These are phyloP conservation scores for Pestalotiopsis sp. DNA, from an alignment of 2,329 filamentous ascomycete species.

Conservation along the genomic window DNA sequence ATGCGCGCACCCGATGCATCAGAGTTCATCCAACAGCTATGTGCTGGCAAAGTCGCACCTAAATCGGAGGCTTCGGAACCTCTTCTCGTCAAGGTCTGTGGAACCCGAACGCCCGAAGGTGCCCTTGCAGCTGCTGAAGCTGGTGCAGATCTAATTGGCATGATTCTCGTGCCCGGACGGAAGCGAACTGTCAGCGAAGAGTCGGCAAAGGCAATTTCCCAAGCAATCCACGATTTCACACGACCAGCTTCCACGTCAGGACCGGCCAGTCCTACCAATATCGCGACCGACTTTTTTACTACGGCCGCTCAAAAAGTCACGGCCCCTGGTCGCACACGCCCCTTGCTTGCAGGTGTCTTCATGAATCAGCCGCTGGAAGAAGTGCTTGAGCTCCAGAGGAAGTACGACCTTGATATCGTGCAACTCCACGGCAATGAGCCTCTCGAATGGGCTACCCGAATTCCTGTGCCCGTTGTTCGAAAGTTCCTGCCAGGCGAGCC, in stretches of 20 bases:
- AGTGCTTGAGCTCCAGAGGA: conserved; percentile 75
- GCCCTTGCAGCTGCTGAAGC: conserved; percentile 80
- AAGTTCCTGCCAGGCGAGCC: conserved; percentile 78
- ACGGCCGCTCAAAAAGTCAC: conserved; percentile 49
- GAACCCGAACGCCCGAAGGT: conserved; percentile 80
- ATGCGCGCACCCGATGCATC: conserved; percentile 88
- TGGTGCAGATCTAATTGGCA: conserved; percentile 89
- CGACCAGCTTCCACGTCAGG: conserved; percentile 34
- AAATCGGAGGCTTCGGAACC: conserved; percentile 40
- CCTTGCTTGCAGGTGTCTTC: conserved; percentile 91
- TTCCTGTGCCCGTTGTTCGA: conserved; percentile 89
- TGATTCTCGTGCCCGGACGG: conserved; percentile 83
- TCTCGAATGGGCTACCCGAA: conserved; percentile 84
- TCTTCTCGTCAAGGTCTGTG: conserved; percentile 91
- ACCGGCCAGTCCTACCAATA: conserved; percentile 26
- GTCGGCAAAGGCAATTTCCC: conserved; percentile 78
- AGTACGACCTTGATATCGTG: conserved; percentile 81
- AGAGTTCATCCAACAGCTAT: conserved; percentile 81
- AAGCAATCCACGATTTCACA: conserved; percentile 66
- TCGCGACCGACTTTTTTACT: conserved; percentile 73
- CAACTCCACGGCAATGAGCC: conserved; percentile 94
- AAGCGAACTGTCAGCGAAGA: conserved; percentile 81
- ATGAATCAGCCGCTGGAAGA: conserved; percentile 86
- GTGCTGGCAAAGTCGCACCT: conserved; percentile 57
- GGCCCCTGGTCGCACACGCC: conserved; percentile 47